Percentiles rank a stretch among this genome's conserved stretches.
Conservation (phyloP, 768 basidiomycete species). For the Omphalotus guepiniiformis region DNA sequence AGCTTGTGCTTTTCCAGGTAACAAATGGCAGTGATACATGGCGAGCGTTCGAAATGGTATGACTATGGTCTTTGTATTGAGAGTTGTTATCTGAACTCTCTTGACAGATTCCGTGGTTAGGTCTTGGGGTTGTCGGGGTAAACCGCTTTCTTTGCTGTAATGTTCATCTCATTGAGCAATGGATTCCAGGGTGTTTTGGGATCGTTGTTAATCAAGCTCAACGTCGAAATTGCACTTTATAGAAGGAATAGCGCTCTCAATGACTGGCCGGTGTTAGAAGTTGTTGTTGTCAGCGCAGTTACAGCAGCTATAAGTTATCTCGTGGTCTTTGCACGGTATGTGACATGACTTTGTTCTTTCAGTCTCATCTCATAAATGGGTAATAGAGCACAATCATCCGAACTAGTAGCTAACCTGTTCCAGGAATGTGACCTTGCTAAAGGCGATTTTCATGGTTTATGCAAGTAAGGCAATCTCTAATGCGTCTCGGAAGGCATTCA, state of each 20-base stretch:
- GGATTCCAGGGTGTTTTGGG: constrained; percentile 57
- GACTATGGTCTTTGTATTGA: constrained; percentile 9
- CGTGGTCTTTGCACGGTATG: constrained; percentile 63
- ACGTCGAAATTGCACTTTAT: constrained; percentile 60
- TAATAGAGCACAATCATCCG: constrained; percentile 65
- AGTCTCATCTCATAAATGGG: neutral
- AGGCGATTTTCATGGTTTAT: constrained; percentile 70
- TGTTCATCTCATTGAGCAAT: neutral
- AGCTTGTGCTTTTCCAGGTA: constrained; percentile 77
- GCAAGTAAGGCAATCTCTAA: constrained; percentile 54
- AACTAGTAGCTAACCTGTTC: constrained; percentile 80
- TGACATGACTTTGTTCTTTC: neutral
- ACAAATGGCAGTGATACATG: constrained; percentile 57
- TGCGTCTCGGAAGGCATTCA: neutral
- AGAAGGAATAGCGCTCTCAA: constrained; percentile 49
- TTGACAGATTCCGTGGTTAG: constrained; percentile 66
- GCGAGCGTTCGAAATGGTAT: constrained; percentile 69
- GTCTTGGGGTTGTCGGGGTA: constrained; percentile 60
- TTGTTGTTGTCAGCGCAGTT: constrained; percentile 54
- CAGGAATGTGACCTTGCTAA: constrained; percentile 73
- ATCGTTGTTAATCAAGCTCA: constrained; percentile 60
- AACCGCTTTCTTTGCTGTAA: neutral
- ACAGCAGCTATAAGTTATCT: constrained; percentile 72
- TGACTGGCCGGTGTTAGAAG: constrained; percentile 65
- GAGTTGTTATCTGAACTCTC: neutral